Evolutionary conservation across 352 stramenopile species (phyloP), one percentile per base, ranked within the genome.

Genomic region (Thalassiosira mediterranea): DNA sequence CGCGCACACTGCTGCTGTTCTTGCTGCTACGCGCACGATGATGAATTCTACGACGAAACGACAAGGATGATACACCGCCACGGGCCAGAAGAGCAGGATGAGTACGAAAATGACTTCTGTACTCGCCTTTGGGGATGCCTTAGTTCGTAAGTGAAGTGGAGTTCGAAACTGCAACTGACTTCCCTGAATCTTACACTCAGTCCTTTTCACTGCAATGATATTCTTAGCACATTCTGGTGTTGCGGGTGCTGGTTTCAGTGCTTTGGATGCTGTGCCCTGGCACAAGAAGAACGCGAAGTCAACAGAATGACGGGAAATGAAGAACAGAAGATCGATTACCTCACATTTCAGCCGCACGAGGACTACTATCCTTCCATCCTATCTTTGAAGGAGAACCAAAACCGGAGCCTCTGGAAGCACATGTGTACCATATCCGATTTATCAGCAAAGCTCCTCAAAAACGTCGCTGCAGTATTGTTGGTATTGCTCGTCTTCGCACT

Each of bases 261-360:
- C 26, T 90, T 67, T 49, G 82, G 87, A 42, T 75, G 77, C 25
- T 93, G 87, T 63, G 84, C 74, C 3, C 34, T 91, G 3, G 83
- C 84, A 13, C 87, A 93, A 69, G 87, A 93, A 68, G 83, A 78
- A 31, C 66, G 85, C 25, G 83, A 93, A 53, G 47, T 93, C 1
- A 75, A 89, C 63, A 40, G 53, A 38, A 46, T 91, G 2, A 82
- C 73, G 31, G 60, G 70, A 10, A 54, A 82, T 29, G 57, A 62
- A n/a, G 49, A 82, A 42, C 66, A 74, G 2, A 79, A 65, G n/a
- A 65, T 91, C 29, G 87, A 93, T 53, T 93, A 91, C 51, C 65
- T 93, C 11, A 90, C 87, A 0, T 90, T 91, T 77, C 77, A 93
- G 65, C 76, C 83, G 2, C 81, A 77, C 46, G 44, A 84, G 56